Conservation (phyloP, 306 rosid genomes). For the Cyamopsis tetragonoloba region DNA sequence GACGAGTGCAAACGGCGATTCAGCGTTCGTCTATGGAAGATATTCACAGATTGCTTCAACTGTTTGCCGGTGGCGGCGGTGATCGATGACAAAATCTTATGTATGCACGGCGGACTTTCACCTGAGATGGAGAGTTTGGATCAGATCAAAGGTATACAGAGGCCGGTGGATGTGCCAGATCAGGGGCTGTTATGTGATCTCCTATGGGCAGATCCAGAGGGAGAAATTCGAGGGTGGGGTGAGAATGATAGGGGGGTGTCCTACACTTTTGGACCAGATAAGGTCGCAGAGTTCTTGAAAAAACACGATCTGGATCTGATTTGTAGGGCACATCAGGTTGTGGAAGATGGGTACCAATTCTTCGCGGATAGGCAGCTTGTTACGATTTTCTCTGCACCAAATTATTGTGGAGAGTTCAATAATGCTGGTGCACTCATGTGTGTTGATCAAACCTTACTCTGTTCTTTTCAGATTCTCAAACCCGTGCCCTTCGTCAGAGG, state of each 20-base stretch:
- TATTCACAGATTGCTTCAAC: slow-evolving; percentile 78
- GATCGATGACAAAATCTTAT: slow-evolving; percentile 75
- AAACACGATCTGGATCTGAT: slow-evolving; percentile 81
- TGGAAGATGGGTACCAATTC: slow-evolving; percentile 91
- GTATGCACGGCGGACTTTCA: slow-evolving; percentile 94
- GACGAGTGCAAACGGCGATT: slow-evolving; percentile 86
- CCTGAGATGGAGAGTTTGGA: slow-evolving; percentile 64
- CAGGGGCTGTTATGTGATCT: slow-evolving; percentile 86
- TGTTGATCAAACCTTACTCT: slow-evolving; percentile 69
- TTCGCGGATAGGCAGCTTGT: slow-evolving; percentile 87
- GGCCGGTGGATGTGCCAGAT: slow-evolving; percentile 89
- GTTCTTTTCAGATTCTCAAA: slow-evolving; percentile 87
- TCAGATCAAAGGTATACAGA: slow-evolving; percentile 57
- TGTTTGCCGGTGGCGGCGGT: slow-evolving; percentile 82
- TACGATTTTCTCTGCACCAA: slow-evolving; percentile 87
- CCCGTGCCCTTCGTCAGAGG: slow-evolving; percentile 72
- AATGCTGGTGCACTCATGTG: slow-evolving; percentile 92
- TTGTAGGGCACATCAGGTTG: slow-evolving; percentile 93
- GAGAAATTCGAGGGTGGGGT: slow-evolving; percentile 74
- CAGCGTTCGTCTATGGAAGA: slow-evolving; percentile 82
- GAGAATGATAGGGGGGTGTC: slow-evolving; percentile 95
- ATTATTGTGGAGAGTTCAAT: slow-evolving; percentile 92
- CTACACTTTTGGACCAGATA: slow-evolving; percentile 79
- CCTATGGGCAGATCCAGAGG: slow-evolving; percentile 88
- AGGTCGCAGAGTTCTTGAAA: slow-evolving; percentile 69